phyloP scores from a whole-genome alignment of 345 rosid species.

The Brassica carinata region DNA sequence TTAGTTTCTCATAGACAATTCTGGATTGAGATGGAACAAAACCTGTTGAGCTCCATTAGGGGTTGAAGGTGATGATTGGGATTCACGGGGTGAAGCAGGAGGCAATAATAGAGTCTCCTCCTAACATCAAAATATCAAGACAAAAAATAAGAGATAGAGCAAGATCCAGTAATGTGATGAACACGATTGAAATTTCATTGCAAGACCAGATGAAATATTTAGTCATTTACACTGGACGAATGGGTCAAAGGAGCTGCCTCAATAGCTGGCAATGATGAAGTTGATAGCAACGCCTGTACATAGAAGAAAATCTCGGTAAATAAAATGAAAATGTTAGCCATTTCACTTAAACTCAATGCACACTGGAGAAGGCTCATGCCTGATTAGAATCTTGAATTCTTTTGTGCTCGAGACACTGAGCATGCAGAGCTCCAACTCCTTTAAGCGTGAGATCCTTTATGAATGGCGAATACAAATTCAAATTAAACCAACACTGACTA shows the following conservation, averaged over 20 bases:
- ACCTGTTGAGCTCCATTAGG: constrained; percentile 60
- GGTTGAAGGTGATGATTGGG: constrained; percentile 25
- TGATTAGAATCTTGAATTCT: constrained; percentile 41
- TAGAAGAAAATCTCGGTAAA: background rate
- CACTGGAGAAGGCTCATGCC: constrained; percentile 43
- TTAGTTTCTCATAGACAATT: background rate
- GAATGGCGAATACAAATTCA: background rate
- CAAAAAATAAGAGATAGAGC: background rate
- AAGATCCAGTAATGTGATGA: background rate
- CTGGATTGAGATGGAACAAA: constrained; percentile 23
- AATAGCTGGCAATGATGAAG: constrained; percentile 37
- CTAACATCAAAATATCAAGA: constrained; percentile 11
- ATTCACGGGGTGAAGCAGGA: constrained; percentile 40
- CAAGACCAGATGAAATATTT: constrained; percentile 3
- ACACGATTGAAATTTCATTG: background rate
- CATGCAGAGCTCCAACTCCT: constrained; percentile 55
- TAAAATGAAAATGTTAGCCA: background rate
- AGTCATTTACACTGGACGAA: constrained; percentile 46
- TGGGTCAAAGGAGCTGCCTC: constrained; percentile 42
- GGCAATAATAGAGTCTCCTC: constrained; percentile 57
- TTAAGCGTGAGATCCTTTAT: constrained; percentile 39
- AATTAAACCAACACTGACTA: constrained; percentile 6
- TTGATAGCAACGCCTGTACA: constrained; percentile 47
- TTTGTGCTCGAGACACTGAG: constrained; percentile 42
- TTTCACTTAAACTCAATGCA: background rate